Base-by-base conservation (phyloP, 164 flowering plant genomes). In the Hamamelis virginiana region DNA sequence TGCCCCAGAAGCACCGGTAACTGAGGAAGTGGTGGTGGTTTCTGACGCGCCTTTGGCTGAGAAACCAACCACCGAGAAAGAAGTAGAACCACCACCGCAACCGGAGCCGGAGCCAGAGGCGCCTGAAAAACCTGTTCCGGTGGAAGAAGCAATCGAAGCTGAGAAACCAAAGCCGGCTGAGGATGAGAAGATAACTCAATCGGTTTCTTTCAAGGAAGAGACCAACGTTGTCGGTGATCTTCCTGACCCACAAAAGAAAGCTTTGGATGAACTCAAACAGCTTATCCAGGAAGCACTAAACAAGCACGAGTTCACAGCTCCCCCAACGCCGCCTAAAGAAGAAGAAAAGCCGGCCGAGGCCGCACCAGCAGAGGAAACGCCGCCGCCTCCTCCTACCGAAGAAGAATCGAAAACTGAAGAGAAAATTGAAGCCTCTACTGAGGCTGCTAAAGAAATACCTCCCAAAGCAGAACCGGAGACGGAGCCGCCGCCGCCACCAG, bases 141-240 rank as follows among this genome's bases (percentile, higher is more conserved):
- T 62, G 50, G 63, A 55, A 9, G 79, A 43, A 21, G 75, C 14
- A 6, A 80, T 55, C 16, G 67, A 67, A 11, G 60, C 58, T 53
- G 77, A 70, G 63, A 66, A 74, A 41, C 69, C 65, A 9, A 65
- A 41, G 59, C 74, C 46, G 44, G 72, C 51, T 9, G 76, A 50
- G 45, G 76, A 62, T 44, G 77, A 63, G 61, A 79, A 70, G 62
- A 77, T 89, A 10, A 9, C 83, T 25, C 82, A 86, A 55, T 85
- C 96, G 9, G 87, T 69, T 64, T 86, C 95, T 13, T 91, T 89
- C 73, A 87, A 94, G 82, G 98, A 94, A 63, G 98, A 94, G 78
- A 85, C 82, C 64, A 89, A 87, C 74, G 77, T 81, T 5, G 98
- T 82, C 0, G 76, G 82, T 27, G 98, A 94, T 59, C 93, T 91